Evolutionary conservation across 1,139 yeast genomes (phyloP), one percentile per base, ranked within the genome.

Genomic region (Taphrina flavorubra): DNA sequence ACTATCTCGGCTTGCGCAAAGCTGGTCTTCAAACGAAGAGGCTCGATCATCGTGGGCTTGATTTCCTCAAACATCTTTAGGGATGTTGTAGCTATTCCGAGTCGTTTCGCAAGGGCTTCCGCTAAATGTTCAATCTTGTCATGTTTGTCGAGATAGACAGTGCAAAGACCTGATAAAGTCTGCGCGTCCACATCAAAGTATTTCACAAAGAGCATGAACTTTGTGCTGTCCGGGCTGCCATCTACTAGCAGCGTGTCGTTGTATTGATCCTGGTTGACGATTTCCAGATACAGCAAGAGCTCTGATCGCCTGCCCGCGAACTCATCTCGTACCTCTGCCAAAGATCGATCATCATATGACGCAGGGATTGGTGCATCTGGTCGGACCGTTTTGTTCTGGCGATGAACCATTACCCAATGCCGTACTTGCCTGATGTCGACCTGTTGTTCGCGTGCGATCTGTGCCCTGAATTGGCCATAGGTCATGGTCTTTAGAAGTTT

Each of bases 351-450:
- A 11, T 63, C 69, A 18, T 42, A 56, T 13, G 57, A 20, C 11
- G 82, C 81, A 16, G 63, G 59, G 13, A 90, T 76, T 2, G 83
- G 84, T 5, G 80, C 75, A 71, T 86, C 88, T 0, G 90, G 84
- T 73, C 97, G 82, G 68, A 85, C 80, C 0, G 97, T 90, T 71
- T 84, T 85, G 76, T 91, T 91, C 73, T 88, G 86, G 70, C 97
- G 84, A 74, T 85, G 86, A 37, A 84, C 85, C 78, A 90, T 82
- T 14, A 84, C 79, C 85, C 95, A 85, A 71, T 90, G 82, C 69
- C 89, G 82, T 61, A 88, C 83, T 49, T 75, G 74, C 0, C 79
- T 77, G 2, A 79, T 72, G 37, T 78, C 78, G 25, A 83, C 76
- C 1, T 82, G 83, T 40, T 87, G 76, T 14, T 77, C 76, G 56